phyloP scores from a whole-genome alignment of 2,329 filamentous ascomycete species.

The Colletotrichum tanaceti region DNA sequence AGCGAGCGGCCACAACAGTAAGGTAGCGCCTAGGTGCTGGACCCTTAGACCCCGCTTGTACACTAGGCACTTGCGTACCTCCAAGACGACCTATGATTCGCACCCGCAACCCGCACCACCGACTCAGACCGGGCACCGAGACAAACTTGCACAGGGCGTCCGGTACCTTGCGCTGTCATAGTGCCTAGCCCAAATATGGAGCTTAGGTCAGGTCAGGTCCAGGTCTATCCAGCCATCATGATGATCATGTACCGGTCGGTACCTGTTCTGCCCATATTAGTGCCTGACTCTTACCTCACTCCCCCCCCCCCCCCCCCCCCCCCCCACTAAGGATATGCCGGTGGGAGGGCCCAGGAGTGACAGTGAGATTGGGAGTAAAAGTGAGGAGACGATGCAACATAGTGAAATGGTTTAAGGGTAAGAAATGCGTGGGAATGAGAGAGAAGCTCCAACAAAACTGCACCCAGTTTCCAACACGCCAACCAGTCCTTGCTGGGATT shows the following conservation, averaged over 20 bases:
- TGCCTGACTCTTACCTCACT: slow-evolving; percentile 12
- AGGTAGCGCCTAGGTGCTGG: slow-evolving; percentile 19
- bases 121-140: slow-evolving; percentile 4
- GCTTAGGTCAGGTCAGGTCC: neutral
- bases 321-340: neutral
- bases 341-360: neutral
- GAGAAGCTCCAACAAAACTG: neutral
- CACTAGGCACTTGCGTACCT: too few relatives aligned
- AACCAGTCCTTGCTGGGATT: neutral
- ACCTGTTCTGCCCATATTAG: too few relatives aligned
- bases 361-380: neutral
- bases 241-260: slow-evolving; percentile 31
- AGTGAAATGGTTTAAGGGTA: neutral
- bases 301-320: too few relatives aligned
- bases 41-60: slow-evolving; percentile 36
- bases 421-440: neutral
- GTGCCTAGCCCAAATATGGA: neutral
- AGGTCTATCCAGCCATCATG: neutral
- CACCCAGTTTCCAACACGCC: neutral
- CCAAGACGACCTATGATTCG: neutral
- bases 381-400: neutral
- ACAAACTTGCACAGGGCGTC: slow-evolving; percentile 9
- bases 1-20: slow-evolving; percentile 9
- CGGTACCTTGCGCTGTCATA: neutral
- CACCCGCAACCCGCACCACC: neutral